These are phyloP conservation scores for Alternaria atra DNA, from an alignment of 2,329 filamentous ascomycete species.

Conservation along the genomic window DNA sequence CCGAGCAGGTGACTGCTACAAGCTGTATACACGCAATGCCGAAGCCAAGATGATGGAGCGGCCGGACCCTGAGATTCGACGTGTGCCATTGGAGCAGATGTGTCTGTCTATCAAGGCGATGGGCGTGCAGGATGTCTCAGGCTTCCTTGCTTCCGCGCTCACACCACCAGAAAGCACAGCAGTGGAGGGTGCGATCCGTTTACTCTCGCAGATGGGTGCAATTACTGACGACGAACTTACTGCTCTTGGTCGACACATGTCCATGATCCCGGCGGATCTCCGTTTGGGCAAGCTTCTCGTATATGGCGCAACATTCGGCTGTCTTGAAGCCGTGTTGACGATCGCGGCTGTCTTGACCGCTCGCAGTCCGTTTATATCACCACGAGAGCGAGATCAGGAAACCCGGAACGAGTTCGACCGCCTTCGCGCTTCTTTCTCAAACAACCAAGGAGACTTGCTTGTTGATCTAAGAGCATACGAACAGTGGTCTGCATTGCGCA, in stretches of 20 bases:
- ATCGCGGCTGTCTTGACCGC: slow-evolving; percentile 93
- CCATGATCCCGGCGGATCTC: slow-evolving; percentile 92
- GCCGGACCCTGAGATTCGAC: slow-evolving; percentile 90
- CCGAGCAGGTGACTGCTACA: slow-evolving; percentile 89
- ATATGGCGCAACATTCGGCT: slow-evolving; percentile 92
- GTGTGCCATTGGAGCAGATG: slow-evolving; percentile 92
- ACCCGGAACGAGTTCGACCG: slow-evolving; percentile 83
- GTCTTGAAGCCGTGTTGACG: slow-evolving; percentile 85
- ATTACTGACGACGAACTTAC: slow-evolving; percentile 87
- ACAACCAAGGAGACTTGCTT: slow-evolving; percentile 84
- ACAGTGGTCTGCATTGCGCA: slow-evolving; percentile 75
- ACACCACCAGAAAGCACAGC: slow-evolving; percentile 87
- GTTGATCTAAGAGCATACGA: slow-evolving; percentile 87
- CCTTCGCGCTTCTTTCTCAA: slow-evolving; percentile 76
- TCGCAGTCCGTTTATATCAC: slow-evolving; percentile 84
- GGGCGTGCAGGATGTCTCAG: slow-evolving; percentile 83
- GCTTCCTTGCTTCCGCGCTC: slow-evolving; percentile 84
- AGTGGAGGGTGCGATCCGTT: slow-evolving; percentile 82
- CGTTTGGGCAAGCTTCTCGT: slow-evolving; percentile 95
- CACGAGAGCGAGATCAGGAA: slow-evolving; percentile 82
- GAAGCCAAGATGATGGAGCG: slow-evolving; percentile 86
- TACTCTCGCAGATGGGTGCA: slow-evolving; percentile 86
- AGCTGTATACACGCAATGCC: slow-evolving; percentile 87
- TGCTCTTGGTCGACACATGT: slow-evolving; percentile 89
- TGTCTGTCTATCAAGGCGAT: slow-evolving; percentile 95